phyloP scores from a whole-genome alignment of 2,329 filamentous ascomycete species.

The Atkinsonella texensis region DNA sequence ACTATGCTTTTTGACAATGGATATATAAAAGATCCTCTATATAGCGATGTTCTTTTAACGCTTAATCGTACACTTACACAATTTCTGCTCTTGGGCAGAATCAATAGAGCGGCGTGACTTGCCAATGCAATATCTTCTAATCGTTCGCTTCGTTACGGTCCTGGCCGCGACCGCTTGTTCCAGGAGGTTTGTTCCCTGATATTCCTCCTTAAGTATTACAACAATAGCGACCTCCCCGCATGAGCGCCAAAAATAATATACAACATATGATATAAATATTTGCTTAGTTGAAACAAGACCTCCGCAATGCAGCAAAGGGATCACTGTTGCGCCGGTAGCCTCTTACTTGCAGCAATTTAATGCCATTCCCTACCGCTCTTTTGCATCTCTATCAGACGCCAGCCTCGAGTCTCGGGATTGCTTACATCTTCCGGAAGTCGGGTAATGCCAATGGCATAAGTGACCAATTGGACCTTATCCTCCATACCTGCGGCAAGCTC shows the following conservation, averaged over 20 bases:
- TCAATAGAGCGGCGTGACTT: slow-evolving; percentile 22
- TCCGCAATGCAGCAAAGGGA: not conserved
- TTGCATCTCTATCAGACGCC: slow-evolving; percentile 96
- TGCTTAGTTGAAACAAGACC: not conserved
- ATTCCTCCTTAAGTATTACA: slow-evolving; percentile 6
- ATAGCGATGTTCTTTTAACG: slow-evolving; percentile 9
- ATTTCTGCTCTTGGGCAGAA: slow-evolving; percentile 11
- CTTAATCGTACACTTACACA: slow-evolving; percentile 19
- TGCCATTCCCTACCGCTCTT: slow-evolving; percentile 90
- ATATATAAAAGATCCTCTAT: slow-evolving; percentile 10
- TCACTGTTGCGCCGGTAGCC: not conserved
- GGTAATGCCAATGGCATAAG: slow-evolving; percentile 94
- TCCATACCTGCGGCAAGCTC: slow-evolving; percentile 95
- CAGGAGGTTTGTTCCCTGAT: slow-evolving; percentile 1
- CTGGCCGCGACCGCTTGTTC: not conserved
- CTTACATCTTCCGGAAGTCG: slow-evolving; percentile 88
- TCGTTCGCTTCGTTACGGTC: not conserved
- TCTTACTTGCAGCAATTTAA: slow-evolving; percentile 20
- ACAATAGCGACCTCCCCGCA: slow-evolving; percentile 8
- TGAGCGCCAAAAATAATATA: slow-evolving; percentile 4
- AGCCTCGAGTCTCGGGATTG: slow-evolving; percentile 92
- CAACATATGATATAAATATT: not conserved
- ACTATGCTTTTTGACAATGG: not conserved
- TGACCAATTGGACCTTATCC: slow-evolving; percentile 95
- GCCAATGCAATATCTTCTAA: slow-evolving; percentile 14